Evolutionary conservation across 1,284 basidiomycete genomes (phyloP).

Genomic region (Phlebopus sp.): DNA sequence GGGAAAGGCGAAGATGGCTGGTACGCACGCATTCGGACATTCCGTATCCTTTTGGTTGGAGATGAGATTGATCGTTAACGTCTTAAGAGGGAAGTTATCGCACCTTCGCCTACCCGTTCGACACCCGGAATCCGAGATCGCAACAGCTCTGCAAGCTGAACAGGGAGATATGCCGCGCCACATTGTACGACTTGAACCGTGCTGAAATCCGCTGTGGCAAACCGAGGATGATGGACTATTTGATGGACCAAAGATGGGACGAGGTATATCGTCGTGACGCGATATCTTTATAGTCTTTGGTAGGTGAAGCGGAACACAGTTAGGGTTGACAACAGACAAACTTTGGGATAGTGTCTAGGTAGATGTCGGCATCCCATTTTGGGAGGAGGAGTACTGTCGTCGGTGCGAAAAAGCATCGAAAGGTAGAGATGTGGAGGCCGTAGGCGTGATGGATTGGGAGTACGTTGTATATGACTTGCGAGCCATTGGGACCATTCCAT

Average conservation of each 20-base stretch:
- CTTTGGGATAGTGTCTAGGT: constrained; percentile 43
- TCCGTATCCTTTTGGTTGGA: constrained; percentile 54
- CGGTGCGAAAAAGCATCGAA: constrained; percentile 46
- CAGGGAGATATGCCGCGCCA: constrained; percentile 69
- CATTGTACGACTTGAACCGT: constrained; percentile 43
- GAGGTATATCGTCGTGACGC: constrained; percentile 46
- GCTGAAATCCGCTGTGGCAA: constrained; percentile 51
- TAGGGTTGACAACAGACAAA: constrained; percentile 22
- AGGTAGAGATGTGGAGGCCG: constrained; percentile 53
- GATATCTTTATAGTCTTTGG: constrained; percentile 42
- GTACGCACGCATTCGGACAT: constrained; percentile 68
- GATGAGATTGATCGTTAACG: constrained; percentile 1
- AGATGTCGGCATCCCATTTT: constrained; percentile 55
- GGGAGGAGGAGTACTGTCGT: constrained; percentile 53
- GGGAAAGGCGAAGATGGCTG: neutral
- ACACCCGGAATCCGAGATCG: constrained; percentile 36
- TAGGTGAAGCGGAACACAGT: neutral
- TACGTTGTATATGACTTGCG: constrained; percentile 51
- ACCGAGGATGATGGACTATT: constrained; percentile 53
- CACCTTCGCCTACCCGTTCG: constrained; percentile 49
- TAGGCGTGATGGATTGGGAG: constrained; percentile 70
- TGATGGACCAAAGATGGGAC: constrained; percentile 70
- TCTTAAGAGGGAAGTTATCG: constrained; percentile 7
- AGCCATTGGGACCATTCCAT: constrained; percentile 39
- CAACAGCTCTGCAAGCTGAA: constrained; percentile 47